Conservation (phyloP, 75 land plant species). For the Pseudotsuga menziesii region DNA sequence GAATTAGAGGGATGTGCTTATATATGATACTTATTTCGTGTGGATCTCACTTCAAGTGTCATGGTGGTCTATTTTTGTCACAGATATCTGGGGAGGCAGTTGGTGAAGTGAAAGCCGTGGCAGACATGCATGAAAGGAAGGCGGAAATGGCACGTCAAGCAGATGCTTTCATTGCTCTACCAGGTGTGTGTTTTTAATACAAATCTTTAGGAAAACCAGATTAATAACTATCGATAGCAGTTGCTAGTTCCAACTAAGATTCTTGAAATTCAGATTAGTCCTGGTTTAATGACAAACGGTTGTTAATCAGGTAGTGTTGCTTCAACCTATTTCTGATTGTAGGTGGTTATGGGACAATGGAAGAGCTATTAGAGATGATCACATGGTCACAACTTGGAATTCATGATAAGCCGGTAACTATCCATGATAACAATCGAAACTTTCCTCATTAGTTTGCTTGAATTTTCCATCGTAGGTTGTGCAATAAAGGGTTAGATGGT, state of each 20-base stretch:
- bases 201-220: background rate
- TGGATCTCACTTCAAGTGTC: no score
- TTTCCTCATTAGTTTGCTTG: background rate
- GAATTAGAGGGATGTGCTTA: no score
- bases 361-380: constrained; percentile 78
- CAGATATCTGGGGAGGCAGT: constrained; percentile 81
- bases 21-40: no score
- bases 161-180: constrained; percentile 91
- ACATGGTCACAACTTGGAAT: constrained; percentile 90
- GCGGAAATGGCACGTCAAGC: constrained; percentile 85
- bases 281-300: background rate
- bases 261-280: background rate
- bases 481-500: no score
- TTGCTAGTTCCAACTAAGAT: background rate
- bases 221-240: background rate
- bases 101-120: constrained; percentile 63
- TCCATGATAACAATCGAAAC: background rate
- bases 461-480: background rate
- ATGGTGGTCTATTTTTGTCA: constrained; percentile 1
- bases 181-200: constrained; percentile 39
- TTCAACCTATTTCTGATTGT: background rate
- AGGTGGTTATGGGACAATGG: constrained; percentile 88
- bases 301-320: background rate
- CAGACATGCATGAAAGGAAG: constrained; percentile 88
- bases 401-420: constrained; percentile 68